Evolutionary conservation across 2,329 filamentous ascomycete species (phyloP).

Genomic region (Aureobasidium pullulans): DNA sequence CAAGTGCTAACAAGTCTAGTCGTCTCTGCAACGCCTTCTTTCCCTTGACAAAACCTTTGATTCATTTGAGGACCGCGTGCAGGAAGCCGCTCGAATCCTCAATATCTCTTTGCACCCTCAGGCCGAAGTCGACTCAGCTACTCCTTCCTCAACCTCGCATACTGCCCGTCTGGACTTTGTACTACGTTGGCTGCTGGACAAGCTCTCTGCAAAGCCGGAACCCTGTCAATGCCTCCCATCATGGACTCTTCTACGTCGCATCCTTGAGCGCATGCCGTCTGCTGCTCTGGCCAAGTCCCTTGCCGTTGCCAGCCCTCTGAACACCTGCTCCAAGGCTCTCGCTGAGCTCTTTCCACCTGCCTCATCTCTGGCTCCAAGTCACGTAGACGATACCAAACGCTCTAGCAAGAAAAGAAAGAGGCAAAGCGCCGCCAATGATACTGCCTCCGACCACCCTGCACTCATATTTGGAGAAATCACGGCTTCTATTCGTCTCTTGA

Average conservation of each 20-base stretch:
- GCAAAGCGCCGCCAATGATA: slow-evolving; percentile 6
- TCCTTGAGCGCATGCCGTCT: slow-evolving; percentile 8
- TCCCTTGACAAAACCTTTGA: slow-evolving; percentile 32
- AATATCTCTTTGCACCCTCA: slow-evolving; percentile 18
- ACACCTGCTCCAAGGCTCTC: slow-evolving; percentile 9
- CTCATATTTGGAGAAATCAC: not conserved
- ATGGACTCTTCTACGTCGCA: slow-evolving; percentile 49
- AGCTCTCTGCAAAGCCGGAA: slow-evolving; percentile 39
- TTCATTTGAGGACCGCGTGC: slow-evolving; percentile 31
- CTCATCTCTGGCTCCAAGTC: not conserved
- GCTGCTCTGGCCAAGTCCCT: slow-evolving; percentile 11
- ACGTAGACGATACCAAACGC: not conserved
- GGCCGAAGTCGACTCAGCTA: not conserved
- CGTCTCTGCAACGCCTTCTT: slow-evolving; percentile 31
- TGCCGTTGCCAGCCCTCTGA: not conserved
- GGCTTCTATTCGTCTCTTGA: not conserved
- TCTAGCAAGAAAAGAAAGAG: slow-evolving; percentile 14
- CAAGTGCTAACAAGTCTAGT: not conserved
- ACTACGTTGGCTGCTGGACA: slow-evolving; percentile 58
- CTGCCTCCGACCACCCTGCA: not conserved
- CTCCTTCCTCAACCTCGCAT: not conserved
- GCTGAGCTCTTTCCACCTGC: slow-evolving; percentile 3
- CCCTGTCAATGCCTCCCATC: slow-evolving; percentile 38
- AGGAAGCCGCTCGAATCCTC: slow-evolving; percentile 35
- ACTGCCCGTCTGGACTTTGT: slow-evolving; percentile 55